Percentiles rank a stretch among this genome's conserved stretches.
Conservation (phyloP, 2,329 filamentous ascomycete species). For the Cytospora mali region DNA sequence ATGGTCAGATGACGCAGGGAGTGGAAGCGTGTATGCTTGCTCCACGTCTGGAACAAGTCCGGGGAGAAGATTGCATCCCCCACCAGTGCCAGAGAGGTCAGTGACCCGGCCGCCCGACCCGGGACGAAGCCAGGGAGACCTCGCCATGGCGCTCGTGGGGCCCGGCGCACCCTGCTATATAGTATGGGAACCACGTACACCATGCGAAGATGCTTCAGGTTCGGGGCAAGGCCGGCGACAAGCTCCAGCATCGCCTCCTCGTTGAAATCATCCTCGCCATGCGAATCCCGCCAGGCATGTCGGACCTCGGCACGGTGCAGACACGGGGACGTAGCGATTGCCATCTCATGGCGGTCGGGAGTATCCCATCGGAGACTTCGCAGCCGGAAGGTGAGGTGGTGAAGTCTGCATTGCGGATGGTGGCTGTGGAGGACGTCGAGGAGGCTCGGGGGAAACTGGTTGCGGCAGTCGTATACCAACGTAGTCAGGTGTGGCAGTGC, state of each 20-base stretch:
- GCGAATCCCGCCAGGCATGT: neutral
- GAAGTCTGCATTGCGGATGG: conserved; percentile 14
- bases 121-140: conserved; percentile 11
- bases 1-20: conserved; percentile 2
- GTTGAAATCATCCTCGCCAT: conserved; percentile 4
- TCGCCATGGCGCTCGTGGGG: conserved; percentile 7
- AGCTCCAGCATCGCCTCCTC: conserved; percentile 17
- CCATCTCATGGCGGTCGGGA: conserved; percentile 9
- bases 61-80: neutral
- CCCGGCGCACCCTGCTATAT: neutral
- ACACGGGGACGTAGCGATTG: conserved; percentile 11
- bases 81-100: conserved; percentile 11
- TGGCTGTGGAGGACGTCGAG: conserved; percentile 5
- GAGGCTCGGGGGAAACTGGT: conserved; percentile 15
- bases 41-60: neutral
- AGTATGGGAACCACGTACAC: neutral
- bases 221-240: conserved; percentile 12
- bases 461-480: conserved; percentile 16
- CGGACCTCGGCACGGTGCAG: neutral
- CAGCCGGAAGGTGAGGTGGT: conserved; percentile 13
- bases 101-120: neutral
- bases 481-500: neutral
- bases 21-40: conserved; percentile 10
- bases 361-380: conserved; percentile 2
- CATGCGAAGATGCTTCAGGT: conserved; percentile 1